Evolutionary conservation across 768 basidiomycete genomes (phyloP).

Genomic region (Chlorophyllum brunneum): DNA sequence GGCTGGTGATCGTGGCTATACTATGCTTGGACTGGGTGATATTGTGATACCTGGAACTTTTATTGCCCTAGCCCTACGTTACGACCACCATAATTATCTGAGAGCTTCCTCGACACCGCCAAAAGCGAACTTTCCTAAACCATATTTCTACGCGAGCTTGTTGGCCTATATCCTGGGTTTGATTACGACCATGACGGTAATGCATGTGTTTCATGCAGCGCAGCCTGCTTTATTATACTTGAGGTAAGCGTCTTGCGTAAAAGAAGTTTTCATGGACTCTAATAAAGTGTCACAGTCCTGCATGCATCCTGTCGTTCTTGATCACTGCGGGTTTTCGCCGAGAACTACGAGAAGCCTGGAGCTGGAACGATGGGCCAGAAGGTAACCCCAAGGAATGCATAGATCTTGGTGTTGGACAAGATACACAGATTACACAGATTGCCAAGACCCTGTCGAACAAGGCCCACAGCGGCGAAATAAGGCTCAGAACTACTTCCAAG

Average conservation of each 20-base stretch:
- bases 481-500: too few relatives aligned
- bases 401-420: slow-evolving; percentile 1
- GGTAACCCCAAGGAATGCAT: slow-evolving; percentile 18
- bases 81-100: slow-evolving; percentile 56
- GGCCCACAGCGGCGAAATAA: too few relatives aligned
- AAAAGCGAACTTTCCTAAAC: slow-evolving; percentile 46
- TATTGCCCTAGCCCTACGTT: slow-evolving; percentile 82
- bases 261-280: neutral
- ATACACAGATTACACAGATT: too few relatives aligned
- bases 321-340: slow-evolving; percentile 56
- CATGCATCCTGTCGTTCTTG: slow-evolving; percentile 70
- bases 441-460: too few relatives aligned
- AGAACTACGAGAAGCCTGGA: slow-evolving; percentile 69
- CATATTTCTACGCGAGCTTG: slow-evolving; percentile 73
- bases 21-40: slow-evolving; percentile 93
- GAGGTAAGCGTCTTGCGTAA: slow-evolving; percentile 44
- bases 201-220: slow-evolving; percentile 72
- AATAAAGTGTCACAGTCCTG: slow-evolving; percentile 44
- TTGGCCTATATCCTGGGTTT: slow-evolving; percentile 74
- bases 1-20: slow-evolving; percentile 54
- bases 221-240: slow-evolving; percentile 95
- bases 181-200: slow-evolving; percentile 72
- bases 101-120: slow-evolving; percentile 21
- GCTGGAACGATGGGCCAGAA: slow-evolving; percentile 58
- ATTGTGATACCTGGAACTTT: slow-evolving; percentile 67